Percentiles rank a stretch among this genome's conserved stretches.
Evolutionary conservation across 2,329 filamentous ascomycete genomes (phyloP).

Genomic region (Colletotrichum shisoi): DNA sequence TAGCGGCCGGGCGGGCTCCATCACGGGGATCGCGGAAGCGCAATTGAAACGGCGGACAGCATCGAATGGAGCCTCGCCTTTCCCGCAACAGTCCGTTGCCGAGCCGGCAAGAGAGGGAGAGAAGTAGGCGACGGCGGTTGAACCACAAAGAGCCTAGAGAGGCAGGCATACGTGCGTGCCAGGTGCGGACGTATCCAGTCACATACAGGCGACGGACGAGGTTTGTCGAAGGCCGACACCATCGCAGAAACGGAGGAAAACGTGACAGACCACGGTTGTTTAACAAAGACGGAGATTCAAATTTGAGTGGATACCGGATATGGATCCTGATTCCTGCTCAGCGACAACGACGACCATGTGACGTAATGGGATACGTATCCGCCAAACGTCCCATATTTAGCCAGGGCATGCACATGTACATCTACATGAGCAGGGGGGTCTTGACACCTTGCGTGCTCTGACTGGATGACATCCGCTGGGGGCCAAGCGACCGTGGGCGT

Average conservation of each 20-base stretch:
- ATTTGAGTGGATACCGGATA: not conserved
- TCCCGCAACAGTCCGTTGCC: not conserved
- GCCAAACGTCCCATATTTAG: not conserved
- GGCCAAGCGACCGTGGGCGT: not conserved
- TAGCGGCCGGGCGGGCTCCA: constrained; percentile 9
- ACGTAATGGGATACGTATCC: constrained; percentile 28
- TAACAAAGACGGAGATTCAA: constrained; percentile 18
- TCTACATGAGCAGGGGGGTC: not conserved
- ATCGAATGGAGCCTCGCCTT: constrained; percentile 9
- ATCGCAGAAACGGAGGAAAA: constrained; percentile 5
- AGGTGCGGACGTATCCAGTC: not conserved
- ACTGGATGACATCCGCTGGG: not conserved
- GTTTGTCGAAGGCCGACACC: not conserved
- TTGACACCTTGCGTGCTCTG: not conserved
- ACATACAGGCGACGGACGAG: not conserved
- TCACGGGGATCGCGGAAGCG: constrained; percentile 22
- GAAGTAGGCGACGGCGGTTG: not conserved
- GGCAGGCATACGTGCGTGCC: not conserved
- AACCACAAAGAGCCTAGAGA: not conserved
- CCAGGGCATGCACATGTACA: constrained; percentile 4
- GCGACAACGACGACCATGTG: constrained; percentile 9
- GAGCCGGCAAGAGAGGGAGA: not conserved
- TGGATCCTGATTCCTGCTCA: not conserved
- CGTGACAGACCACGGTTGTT: not conserved
- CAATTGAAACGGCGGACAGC: constrained; percentile 31